Percentiles rank a stretch among this genome's conserved stretches.
phyloP scores from a whole-genome alignment of 768 basidiomycete species.

The Lactarius hengduanensis region DNA sequence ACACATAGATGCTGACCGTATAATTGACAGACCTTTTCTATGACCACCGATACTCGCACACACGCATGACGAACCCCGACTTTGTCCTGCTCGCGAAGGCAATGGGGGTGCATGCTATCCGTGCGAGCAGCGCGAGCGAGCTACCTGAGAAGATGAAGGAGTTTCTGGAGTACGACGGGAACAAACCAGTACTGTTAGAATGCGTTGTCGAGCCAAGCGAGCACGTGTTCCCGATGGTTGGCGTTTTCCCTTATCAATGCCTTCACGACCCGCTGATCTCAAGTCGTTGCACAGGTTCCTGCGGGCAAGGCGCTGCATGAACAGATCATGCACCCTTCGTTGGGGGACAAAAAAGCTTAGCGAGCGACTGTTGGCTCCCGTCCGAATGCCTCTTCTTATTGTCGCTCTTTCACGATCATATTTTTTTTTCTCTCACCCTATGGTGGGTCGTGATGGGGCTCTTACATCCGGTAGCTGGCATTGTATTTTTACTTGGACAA shows the following conservation, averaged over 20 bases:
- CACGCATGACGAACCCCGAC: constrained; percentile 92
- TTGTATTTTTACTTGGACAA: constrained; percentile 16
- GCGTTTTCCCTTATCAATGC: constrained; percentile 26
- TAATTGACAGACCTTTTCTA: constrained; percentile 80
- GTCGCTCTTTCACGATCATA: background rate
- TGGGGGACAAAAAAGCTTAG: constrained; percentile 19
- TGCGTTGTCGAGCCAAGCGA: constrained; percentile 81
- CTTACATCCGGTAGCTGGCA: constrained; percentile 11
- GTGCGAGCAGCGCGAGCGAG: constrained; percentile 66
- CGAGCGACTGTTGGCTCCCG: background rate
- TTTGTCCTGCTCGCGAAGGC: constrained; percentile 86
- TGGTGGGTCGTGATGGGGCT: constrained; percentile 4
- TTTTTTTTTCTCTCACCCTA: constrained; percentile 5
- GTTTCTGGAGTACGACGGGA: constrained; percentile 91
- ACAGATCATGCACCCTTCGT: constrained; percentile 72
- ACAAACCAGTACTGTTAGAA: constrained; percentile 87
- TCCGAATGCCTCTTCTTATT: background rate
- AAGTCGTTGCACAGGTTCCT: constrained; percentile 55
- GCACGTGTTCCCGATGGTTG: constrained; percentile 90
- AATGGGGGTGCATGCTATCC: constrained; percentile 91
- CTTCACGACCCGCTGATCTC: constrained; percentile 28
- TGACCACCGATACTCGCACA: constrained; percentile 94
- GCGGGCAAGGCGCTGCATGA: constrained; percentile 95
- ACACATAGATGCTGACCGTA: background rate
- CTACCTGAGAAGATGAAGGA: constrained; percentile 97